A percentile compares a stretch with the other conserved stretches of the same genome.
phyloP scores from a whole-genome alignment of 169 alveolate species.

The Babesia gibsoni region DNA sequence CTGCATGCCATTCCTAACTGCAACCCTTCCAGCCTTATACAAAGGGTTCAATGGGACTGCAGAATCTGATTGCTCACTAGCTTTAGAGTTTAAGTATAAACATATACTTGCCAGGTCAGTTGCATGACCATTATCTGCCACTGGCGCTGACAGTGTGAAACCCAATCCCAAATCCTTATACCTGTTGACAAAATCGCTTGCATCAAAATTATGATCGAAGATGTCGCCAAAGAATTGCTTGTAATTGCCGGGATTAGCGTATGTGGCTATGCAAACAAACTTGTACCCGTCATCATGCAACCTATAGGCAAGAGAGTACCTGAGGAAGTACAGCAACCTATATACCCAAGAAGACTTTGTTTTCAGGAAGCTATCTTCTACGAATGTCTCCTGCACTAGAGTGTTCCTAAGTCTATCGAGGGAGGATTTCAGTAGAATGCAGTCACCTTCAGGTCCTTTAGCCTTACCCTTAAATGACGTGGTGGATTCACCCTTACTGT shows the following conservation, averaged over 20 bases:
- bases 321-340: conserved; percentile 32
- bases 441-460: too few species aligned
- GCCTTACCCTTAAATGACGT: too few species aligned
- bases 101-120: not conserved
- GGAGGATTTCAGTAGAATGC: too few species aligned
- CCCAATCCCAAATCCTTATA: not conserved
- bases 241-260: conserved; percentile 23
- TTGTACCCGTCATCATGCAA: conserved; percentile 4
- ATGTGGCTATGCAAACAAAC: conserved; percentile 28
- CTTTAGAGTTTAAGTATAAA: not conserved
- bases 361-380: not conserved
- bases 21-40: not conserved
- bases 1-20: not conserved
- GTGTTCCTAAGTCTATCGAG: too few species aligned
- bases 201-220: conserved; percentile 1
- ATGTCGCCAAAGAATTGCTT: conserved; percentile 43
- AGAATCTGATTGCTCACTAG: not conserved
- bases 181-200: not conserved
- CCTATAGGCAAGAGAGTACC: conserved; percentile 25
- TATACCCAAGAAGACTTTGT: conserved; percentile 43
- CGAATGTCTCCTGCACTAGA: not conserved
- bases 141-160: not conserved
- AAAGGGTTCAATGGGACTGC: not conserved
- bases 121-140: not conserved
- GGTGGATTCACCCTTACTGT: not conserved